Percentiles rank a stretch among this genome's conserved stretches.
Evolutionary conservation across 768 basidiomycete genomes (phyloP).

Genomic region (Hericium alpestre): DNA sequence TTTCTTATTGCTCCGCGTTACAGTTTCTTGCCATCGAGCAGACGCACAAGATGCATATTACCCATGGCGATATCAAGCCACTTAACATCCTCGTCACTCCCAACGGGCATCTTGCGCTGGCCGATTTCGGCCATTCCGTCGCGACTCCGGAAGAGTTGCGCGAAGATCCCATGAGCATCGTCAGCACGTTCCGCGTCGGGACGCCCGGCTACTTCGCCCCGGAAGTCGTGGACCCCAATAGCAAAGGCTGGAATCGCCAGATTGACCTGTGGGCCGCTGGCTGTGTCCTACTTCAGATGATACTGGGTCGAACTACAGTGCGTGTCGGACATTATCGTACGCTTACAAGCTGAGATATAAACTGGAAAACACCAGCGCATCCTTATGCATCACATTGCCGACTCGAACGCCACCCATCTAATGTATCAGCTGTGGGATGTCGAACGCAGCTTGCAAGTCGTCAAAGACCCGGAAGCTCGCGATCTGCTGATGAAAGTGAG

Average conservation of each 20-base stretch:
- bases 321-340: too few relatives aligned
- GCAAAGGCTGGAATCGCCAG: slow-evolving; percentile 4
- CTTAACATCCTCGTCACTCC: slow-evolving; percentile 18
- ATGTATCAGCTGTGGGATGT: neutral
- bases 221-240: slow-evolving; percentile 4
- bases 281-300: slow-evolving; percentile 7
- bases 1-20: neutral
- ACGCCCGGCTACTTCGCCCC: slow-evolving; percentile 10
- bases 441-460: neutral
- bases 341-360: too few relatives aligned
- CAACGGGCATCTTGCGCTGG: slow-evolving; percentile 10
- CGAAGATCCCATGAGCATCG: neutral
- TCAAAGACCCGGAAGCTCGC: neutral
- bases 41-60: slow-evolving; percentile 28
- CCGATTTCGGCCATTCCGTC: slow-evolving; percentile 11
- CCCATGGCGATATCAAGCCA: slow-evolving; percentile 42
- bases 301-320: neutral
- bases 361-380: too few relatives aligned
- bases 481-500: neutral
- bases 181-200: slow-evolving; percentile 3
- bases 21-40: slow-evolving; percentile 18
- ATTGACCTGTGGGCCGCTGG: slow-evolving; percentile 11
- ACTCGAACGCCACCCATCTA: neutral
- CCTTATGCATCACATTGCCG: too few relatives aligned
- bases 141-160: neutral